Conservation (phyloP, 345 rosid species). For the Trapa bicornis region DNA sequence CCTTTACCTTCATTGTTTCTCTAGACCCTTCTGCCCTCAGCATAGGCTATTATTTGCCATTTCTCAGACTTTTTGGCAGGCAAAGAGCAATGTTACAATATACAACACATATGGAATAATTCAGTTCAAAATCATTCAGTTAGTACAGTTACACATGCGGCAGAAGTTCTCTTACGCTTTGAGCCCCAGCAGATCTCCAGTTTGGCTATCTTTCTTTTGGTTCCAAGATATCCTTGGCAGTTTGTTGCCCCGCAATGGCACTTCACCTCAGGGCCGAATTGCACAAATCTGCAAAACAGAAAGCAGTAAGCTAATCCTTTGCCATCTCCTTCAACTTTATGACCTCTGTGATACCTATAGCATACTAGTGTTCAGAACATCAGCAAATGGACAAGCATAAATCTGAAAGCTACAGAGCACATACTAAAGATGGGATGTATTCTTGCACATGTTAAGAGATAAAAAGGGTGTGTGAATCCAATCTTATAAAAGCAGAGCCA, state of each 20-base stretch:
- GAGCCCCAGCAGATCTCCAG: conserved; percentile 69
- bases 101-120: neutral
- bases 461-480: neutral
- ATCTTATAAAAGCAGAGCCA: neutral
- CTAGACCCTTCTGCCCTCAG: neutral
- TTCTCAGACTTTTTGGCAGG: neutral
- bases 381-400: neutral
- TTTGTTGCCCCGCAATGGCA: conserved; percentile 71
- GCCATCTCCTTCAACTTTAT: neutral
- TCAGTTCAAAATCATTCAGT: conserved; percentile 13
- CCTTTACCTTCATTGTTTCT: neutral
- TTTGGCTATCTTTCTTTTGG: conserved; percentile 45
- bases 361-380: neutral
- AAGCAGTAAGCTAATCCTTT: conserved; percentile 3
- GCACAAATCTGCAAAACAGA: conserved; percentile 53
- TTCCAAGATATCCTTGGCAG: conserved; percentile 76
- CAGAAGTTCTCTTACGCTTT: conserved; percentile 65
- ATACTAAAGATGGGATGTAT: neutral
- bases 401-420: neutral
- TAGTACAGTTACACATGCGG: conserved; percentile 24
- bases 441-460: neutral
- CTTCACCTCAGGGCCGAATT: conserved; percentile 82
- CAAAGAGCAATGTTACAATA: neutral
- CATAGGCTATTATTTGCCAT: neutral
- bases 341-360: neutral